Percentiles rank a stretch among this genome's conserved stretches.
These are phyloP conservation scores for Zygnema cylindricum DNA, from an alignment of 139 green algal genomes.

Conservation along the genomic window DNA sequence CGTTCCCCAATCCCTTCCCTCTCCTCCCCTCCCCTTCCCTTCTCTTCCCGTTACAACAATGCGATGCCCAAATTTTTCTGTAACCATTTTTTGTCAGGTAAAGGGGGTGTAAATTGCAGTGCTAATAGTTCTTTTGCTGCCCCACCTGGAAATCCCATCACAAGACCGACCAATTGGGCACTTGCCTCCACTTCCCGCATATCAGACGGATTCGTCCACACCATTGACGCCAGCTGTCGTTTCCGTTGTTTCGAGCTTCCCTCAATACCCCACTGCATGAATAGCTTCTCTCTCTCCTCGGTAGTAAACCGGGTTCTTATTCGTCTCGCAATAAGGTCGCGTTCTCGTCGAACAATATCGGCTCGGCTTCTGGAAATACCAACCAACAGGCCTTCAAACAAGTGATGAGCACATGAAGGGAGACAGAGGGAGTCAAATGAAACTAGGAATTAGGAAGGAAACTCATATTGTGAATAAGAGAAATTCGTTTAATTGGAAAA, in stretches of 20 bases:
- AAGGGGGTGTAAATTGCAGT: conserved; percentile 15
- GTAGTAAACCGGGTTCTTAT: conserved; percentile 20
- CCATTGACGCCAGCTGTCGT: conserved; percentile 22
- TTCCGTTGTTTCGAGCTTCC: conserved; percentile 43
- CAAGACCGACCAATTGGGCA: conserved; percentile 34
- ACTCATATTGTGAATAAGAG: too few relatives aligned
- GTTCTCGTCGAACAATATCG: conserved; percentile 4
- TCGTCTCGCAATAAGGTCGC: conserved; percentile 24
- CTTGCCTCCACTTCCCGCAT: conserved; percentile 32
- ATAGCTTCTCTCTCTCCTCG: conserved; percentile 37
- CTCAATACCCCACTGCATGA: conserved; percentile 43
- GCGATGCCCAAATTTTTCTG: conserved; percentile 5
- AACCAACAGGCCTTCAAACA: too few relatives aligned
- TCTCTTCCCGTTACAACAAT: neutral
- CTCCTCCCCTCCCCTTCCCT: too few relatives aligned
- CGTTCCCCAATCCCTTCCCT: too few relatives aligned
- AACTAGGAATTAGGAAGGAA: too few relatives aligned
- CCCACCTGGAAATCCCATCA: conserved; percentile 30
- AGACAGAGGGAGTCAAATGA: too few relatives aligned
- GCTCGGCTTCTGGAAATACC: neutral
- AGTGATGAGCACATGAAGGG: too few relatives aligned
- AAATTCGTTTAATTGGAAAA: too few relatives aligned
- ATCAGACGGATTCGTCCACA: conserved; percentile 39
- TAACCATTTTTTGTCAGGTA: neutral
- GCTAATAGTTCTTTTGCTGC: conserved; percentile 15